A percentile compares a stretch with the other conserved stretches of the same genome.
phyloP scores from a whole-genome alignment of 768 basidiomycete genomes.

The Phlebiopsis gigantea region DNA sequence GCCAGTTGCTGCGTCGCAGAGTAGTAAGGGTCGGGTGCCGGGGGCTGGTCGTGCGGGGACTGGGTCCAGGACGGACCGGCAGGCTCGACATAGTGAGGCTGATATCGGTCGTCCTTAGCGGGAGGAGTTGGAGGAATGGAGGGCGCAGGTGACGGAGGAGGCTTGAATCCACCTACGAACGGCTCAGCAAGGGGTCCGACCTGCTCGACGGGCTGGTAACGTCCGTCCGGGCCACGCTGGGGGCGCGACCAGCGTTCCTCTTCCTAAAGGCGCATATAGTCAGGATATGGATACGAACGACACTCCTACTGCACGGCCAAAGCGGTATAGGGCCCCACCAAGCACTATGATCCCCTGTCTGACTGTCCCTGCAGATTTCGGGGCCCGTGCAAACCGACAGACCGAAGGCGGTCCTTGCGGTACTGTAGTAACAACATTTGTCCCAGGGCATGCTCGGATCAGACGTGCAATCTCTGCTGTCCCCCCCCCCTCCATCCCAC shows the following conservation, averaged over 20 bases:
- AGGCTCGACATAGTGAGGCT: not conserved
- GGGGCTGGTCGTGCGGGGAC: slow-evolving; percentile 6
- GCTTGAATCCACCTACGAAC: slow-evolving; percentile 53
- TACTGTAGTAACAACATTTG: too few relatives aligned
- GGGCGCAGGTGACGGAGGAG: slow-evolving; percentile 28
- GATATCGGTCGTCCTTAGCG: slow-evolving; percentile 36
- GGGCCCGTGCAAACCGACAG: too few relatives aligned
- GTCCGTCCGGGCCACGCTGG: slow-evolving; percentile 43
- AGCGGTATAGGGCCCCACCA: too few relatives aligned
- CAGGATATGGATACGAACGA: too few relatives aligned
- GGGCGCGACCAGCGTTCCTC: slow-evolving; percentile 21
- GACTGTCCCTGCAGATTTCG: too few relatives aligned
- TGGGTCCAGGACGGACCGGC: slow-evolving; percentile 2
- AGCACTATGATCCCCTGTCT: too few relatives aligned
- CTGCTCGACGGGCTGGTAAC: slow-evolving; percentile 48
- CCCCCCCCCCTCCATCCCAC: too few relatives aligned
- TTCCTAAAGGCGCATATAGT: slow-evolving; percentile 16
- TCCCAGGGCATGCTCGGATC: too few relatives aligned
- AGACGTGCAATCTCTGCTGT: too few relatives aligned
- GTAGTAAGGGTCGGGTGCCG: slow-evolving; percentile 15
- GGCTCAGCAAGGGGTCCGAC: slow-evolving; percentile 55
- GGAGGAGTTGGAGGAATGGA: slow-evolving; percentile 37
- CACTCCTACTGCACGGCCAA: too few relatives aligned
- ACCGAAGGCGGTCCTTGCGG: too few relatives aligned
- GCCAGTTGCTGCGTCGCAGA: slow-evolving; percentile 35